phyloP scores from a whole-genome alignment of 306 rosid genomes.

The Lathyrus sativus region DNA sequence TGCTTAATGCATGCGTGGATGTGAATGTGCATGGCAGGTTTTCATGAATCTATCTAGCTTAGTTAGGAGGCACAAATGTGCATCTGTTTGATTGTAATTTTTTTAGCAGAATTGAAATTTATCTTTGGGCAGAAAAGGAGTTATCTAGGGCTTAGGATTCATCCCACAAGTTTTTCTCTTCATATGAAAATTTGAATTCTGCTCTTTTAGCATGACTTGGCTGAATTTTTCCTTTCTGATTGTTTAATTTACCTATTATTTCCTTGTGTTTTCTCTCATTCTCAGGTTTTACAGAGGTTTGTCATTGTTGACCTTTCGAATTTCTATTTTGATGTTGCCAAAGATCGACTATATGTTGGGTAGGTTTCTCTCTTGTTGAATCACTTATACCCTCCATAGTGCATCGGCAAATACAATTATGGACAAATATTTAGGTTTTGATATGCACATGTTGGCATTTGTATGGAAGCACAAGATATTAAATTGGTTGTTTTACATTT shows the following conservation, averaged over 20 bases:
- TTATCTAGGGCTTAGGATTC: slow-evolving; percentile 3
- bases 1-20: slow-evolving; percentile 7
- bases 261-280: slow-evolving; percentile 26
- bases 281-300: slow-evolving; percentile 91
- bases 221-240: slow-evolving; percentile 23
- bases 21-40: slow-evolving; percentile 1
- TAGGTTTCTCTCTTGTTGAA: slow-evolving; percentile 37
- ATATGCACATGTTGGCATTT: slow-evolving; percentile 7
- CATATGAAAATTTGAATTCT: not conserved
- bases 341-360: slow-evolving; percentile 99
- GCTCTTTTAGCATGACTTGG: slow-evolving; percentile 35
- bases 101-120: slow-evolving; percentile 6
- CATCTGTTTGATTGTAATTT: slow-evolving; percentile 30
- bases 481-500: slow-evolving; percentile 18
- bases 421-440: not conserved
- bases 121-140: slow-evolving; percentile 19
- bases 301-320: slow-evolving; percentile 92
- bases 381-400: not conserved
- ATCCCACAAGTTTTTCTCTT: slow-evolving; percentile 17
- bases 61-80: not conserved
- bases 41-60: not conserved
- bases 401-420: slow-evolving; percentile 17
- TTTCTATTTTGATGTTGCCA: slow-evolving; percentile 92
- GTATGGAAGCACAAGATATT: not conserved
- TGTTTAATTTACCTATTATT: slow-evolving; percentile 32